Percentiles rank a stretch among this genome's conserved stretches.
phyloP scores from a whole-genome alignment of 2,329 filamentous ascomycete species.

The Xylariaceae sp. region DNA sequence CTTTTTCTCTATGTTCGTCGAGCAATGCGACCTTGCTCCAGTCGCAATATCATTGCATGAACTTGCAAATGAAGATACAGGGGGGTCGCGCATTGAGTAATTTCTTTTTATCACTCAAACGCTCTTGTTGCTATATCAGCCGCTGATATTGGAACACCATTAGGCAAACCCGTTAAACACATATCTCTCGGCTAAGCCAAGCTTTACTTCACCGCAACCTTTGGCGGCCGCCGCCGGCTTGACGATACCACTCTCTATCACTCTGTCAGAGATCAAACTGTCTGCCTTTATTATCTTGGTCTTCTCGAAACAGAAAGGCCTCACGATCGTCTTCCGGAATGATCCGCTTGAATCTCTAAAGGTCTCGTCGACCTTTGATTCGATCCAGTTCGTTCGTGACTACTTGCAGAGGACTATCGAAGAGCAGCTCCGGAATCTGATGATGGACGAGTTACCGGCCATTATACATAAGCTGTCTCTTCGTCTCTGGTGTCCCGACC shows the following conservation, averaged over 20 bases:
- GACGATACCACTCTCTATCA: conserved; percentile 97
- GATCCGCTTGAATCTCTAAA: conserved; percentile 96
- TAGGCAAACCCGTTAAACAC: conserved; percentile 96
- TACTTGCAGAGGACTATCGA: conserved; percentile 97
- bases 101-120: conserved; percentile 21
- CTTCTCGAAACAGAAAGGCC: conserved; percentile 93
- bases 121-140: conserved; percentile 31
- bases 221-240: conserved; percentile 85
- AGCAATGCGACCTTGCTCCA: conserved; percentile 8
- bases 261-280: conserved; percentile 88
- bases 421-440: conserved; percentile 80
- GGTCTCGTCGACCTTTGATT: conserved; percentile 98
- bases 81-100: conserved; percentile 29
- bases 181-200: conserved; percentile 83
- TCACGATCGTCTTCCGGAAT: conserved; percentile 96
- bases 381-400: conserved; percentile 95
- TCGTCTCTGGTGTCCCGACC: conserved; percentile 84
- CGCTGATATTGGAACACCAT: conserved; percentile 44
- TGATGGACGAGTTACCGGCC: conserved; percentile 96
- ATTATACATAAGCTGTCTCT: conserved; percentile 93
- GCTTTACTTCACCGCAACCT: conserved; percentile 87
- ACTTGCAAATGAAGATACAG: conserved; percentile 31
- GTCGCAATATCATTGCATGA: conserved; percentile 26
- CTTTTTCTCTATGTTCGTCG: too few species aligned
- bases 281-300: conserved; percentile 97